Evolutionary conservation across 192 early-diverging fungal species (phyloP), one percentile per base, ranked within the genome.

Genomic region (Coemansia nantahalensis): DNA sequence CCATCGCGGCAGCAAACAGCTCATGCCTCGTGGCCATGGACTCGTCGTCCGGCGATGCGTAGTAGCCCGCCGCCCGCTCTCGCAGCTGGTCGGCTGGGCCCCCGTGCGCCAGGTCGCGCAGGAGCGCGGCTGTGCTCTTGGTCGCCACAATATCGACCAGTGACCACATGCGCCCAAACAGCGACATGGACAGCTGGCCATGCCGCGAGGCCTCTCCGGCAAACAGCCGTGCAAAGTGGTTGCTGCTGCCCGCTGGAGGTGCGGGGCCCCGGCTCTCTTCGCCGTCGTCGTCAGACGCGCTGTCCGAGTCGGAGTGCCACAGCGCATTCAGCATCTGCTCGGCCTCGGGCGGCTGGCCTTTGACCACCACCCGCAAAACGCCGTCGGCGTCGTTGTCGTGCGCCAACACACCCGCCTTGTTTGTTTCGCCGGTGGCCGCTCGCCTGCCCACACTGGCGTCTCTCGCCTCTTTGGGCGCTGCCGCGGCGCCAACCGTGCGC

Each of bases 161-260:
- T 18, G 51, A 64, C 72, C 72, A 76, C 60, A 68, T 51, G 5
- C 65, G 72, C 1, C 65, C 72, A 64, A 76, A 76, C 43, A 64
- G 56, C 46, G 72, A 68, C 38, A 76, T 47, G 1, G 57, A 31
- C 10, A 45, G 53, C 16, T 28, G 52, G 3, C 36, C 54, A 5
- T 48, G 23, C 43, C 45, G 26, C 15, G 30, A 38, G 26, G 45
- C 15, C 28, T 58, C 54, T 5, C 15, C 18, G 38, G 35, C 49
- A 43, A 67, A 51, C 26, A 68, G 56, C 18, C 44, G 47, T 15
- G 47, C 35, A 53, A 76, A 67, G 31, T 50, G 44, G 24, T 44
- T 60, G 8, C 36, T 52, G n/a, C 59, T 60, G 1, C 45, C 23
- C 10, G 14, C 17, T 10, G 11, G 15, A 18, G 15, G n/a, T n/a